Percentiles rank a stretch among this genome's conserved stretches.
These are phyloP conservation scores for Crinitomyces ghanaensis DNA, from an alignment of 805 yeast species.

Conservation along the genomic window DNA sequence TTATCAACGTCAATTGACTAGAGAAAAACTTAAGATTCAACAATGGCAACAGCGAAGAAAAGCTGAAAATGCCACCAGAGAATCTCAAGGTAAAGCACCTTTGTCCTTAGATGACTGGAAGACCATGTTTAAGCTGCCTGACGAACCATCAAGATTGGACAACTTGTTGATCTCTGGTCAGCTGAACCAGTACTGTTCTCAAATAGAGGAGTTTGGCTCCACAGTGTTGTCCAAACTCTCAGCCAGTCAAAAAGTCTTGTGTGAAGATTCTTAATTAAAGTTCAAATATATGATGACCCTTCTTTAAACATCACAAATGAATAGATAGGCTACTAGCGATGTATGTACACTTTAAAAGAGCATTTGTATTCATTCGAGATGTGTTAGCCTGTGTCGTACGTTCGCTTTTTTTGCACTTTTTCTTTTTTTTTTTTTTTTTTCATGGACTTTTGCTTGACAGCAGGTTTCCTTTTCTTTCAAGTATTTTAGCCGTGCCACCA, in stretches of 20 bases:
- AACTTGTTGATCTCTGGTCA: conserved; percentile 57
- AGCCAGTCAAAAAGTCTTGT: conserved; percentile 27
- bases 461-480: no score
- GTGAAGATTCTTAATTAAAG: not conserved
- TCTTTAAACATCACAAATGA: no score
- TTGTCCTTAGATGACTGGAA: conserved; percentile 51
- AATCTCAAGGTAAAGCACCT: conserved; percentile 42
- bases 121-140: conserved; percentile 51
- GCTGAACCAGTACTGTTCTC: conserved; percentile 58
- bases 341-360: no score
- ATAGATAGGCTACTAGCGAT: no score
- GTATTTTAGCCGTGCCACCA: no score
- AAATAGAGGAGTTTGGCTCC: conserved; percentile 59
- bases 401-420: no score
- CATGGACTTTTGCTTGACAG: no score
- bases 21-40: conserved; percentile 56
- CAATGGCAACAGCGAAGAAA: conserved; percentile 67
- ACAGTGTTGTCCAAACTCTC: conserved; percentile 52
- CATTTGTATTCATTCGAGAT: no score
- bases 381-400: no score
- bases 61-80: conserved; percentile 51
- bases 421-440: no score
- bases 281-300: not conserved
- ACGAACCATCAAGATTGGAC: conserved; percentile 65
- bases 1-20: conserved; percentile 62